A percentile compares a stretch with the other conserved stretches of the same genome.
Evolutionary conservation across 306 rosid species (phyloP).

Genomic region (Castanopsis chinensis): DNA sequence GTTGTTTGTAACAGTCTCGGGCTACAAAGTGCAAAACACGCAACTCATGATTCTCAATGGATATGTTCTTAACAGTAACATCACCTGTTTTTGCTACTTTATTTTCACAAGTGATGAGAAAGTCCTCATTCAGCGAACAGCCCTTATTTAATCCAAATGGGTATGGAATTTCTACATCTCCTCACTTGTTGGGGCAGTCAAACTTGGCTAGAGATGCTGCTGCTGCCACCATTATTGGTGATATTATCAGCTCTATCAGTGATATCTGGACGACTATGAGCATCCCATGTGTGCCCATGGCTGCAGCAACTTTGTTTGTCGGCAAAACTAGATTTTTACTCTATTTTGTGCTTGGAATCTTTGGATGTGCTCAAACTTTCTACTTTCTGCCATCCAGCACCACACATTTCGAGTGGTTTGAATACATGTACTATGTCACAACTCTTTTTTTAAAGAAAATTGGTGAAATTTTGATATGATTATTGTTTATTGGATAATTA

Average conservation of each 20-base stretch:
- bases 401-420: too few species aligned
- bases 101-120: slow-evolving; percentile 15
- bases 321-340: neutral
- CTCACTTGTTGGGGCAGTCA: slow-evolving; percentile 31
- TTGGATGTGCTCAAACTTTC: neutral
- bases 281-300: neutral
- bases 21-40: neutral
- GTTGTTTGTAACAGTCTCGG: neutral
- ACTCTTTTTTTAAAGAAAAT: too few species aligned
- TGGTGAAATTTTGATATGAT: too few species aligned
- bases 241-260: neutral
- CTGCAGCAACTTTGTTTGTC: neutral
- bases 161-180: slow-evolving; percentile 35
- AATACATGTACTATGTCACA: too few species aligned
- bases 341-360: neutral
- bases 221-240: neutral
- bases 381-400: too few species aligned
- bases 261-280: too few species aligned
- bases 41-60: slow-evolving; percentile 2
- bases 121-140: neutral
- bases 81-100: neutral
- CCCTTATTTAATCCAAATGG: slow-evolving; percentile 31
- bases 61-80: slow-evolving; percentile 13
- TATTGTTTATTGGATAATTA: too few species aligned
- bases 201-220: neutral